phyloP scores from a whole-genome alignment of 2,329 filamentous ascomycete species.

The Ascosphaera aggregata region DNA sequence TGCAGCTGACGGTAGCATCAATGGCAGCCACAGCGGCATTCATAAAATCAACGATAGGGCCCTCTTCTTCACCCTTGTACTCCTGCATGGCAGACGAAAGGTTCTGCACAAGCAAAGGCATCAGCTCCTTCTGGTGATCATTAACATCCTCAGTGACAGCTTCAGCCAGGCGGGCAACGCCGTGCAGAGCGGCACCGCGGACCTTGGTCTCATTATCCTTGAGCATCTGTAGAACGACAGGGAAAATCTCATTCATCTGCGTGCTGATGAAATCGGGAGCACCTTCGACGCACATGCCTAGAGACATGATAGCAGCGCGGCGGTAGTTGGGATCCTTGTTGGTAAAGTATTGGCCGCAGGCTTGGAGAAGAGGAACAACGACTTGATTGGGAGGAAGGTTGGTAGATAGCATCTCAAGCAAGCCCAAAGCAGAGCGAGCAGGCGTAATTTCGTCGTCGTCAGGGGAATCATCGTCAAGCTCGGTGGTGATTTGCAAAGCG shows the following conservation, averaged over 20 bases:
- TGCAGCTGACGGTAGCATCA: constrained; percentile 68
- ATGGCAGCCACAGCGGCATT: constrained; percentile 76
- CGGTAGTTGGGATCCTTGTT: constrained; percentile 54
- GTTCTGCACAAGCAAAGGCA: constrained; percentile 70
- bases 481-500: constrained; percentile 70
- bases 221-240: constrained; percentile 60
- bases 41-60: constrained; percentile 65
- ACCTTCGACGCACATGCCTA: constrained; percentile 88
- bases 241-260: constrained; percentile 68
- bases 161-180: constrained; percentile 74
- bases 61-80: constrained; percentile 38
- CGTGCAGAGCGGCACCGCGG: constrained; percentile 65
- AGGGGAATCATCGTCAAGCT: constrained; percentile 38
- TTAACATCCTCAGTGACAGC: constrained; percentile 80
- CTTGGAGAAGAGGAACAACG: constrained; percentile 72
- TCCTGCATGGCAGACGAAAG: constrained; percentile 55
- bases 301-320: constrained; percentile 71
- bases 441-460: constrained; percentile 75
- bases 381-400: constrained; percentile 85
- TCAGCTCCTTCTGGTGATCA: constrained; percentile 61
- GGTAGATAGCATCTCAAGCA: constrained; percentile 73
- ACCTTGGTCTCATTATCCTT: constrained; percentile 66
- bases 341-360: constrained; percentile 59
- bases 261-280: constrained; percentile 94
- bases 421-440: constrained; percentile 57